A percentile compares a stretch with the other conserved stretches of the same genome.
Conservation (phyloP, 2,329 filamentous ascomycete species). For the Purpureocillium takamizusanense region DNA sequence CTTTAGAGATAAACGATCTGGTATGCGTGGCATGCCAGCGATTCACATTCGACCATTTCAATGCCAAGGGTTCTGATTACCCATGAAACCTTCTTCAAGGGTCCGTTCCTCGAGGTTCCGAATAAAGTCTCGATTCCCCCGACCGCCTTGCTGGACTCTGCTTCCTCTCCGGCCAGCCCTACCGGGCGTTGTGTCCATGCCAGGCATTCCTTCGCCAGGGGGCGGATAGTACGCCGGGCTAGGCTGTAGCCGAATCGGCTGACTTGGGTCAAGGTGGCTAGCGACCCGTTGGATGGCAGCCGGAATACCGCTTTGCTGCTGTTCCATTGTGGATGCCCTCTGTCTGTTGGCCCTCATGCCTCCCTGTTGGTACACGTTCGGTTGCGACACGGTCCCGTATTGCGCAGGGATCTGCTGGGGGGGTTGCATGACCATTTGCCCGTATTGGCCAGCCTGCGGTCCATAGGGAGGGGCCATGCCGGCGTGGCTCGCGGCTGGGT, state of each 20-base stretch:
- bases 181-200: constrained; percentile 48
- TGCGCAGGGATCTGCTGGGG: constrained; percentile 59
- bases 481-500: constrained; percentile 39
- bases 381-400: constrained; percentile 46
- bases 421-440: constrained; percentile 63
- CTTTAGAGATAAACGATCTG: too few species aligned
- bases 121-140: constrained; percentile 78
- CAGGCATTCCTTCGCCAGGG: constrained; percentile 69
- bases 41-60: constrained; percentile 30
- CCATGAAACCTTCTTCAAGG: constrained; percentile 84
- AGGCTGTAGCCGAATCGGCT: constrained; percentile 87
- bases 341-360: constrained; percentile 66
- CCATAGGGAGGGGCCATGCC: constrained; percentile 67
- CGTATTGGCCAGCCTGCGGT: constrained; percentile 61
- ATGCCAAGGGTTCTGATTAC: constrained; percentile 55
- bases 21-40: not conserved
- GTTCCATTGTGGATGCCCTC: constrained; percentile 92
- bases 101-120: constrained; percentile 90
- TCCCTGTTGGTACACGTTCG: constrained; percentile 55
- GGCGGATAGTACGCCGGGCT: constrained; percentile 97
- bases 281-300: constrained; percentile 89
- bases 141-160: constrained; percentile 52
- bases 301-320: constrained; percentile 86
- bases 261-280: constrained; percentile 88
- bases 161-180: constrained; percentile 66